Evolutionary conservation across 1,139 yeast genomes (phyloP).

Genomic region (Debaryomyces nepalensis): DNA sequence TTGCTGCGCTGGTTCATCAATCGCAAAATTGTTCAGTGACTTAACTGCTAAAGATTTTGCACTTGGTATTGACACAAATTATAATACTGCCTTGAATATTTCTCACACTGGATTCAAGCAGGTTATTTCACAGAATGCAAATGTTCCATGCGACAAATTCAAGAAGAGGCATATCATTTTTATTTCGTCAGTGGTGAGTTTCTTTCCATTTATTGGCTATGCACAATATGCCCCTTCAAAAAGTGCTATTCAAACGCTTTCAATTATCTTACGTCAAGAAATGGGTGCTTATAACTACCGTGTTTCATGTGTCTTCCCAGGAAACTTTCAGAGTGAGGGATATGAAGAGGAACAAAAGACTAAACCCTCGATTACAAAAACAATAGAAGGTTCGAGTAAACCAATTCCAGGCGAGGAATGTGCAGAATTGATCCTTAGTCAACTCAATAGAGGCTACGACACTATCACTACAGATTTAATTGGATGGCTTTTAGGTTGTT

Average conservation of each 20-base stretch:
- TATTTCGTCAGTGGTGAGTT: conserved; percentile 81
- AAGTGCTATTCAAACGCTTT: conserved; percentile 76
- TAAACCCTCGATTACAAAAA: conserved; percentile 82
- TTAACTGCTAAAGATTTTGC: conserved; percentile 60
- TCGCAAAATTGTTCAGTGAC: conserved; percentile 79
- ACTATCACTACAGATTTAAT: conserved; percentile 81
- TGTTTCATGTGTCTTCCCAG: conserved; percentile 74
- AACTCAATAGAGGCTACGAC: conserved; percentile 68
- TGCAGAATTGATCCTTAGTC: conserved; percentile 60
- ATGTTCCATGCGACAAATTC: conserved; percentile 17
- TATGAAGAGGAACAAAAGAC: conserved; percentile 77
- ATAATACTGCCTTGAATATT: conserved; percentile 71
- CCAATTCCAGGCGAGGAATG: conserved; percentile 73
- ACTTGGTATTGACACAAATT: conserved; percentile 68
- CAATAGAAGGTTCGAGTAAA: conserved; percentile 82
- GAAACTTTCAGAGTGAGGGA: conserved; percentile 91
- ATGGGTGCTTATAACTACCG: conserved; percentile 66
- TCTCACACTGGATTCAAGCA: conserved; percentile 64
- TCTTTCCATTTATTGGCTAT: conserved; percentile 90
- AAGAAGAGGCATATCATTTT: conserved; percentile 65
- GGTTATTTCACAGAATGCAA: conserved; percentile 23
- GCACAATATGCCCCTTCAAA: conserved; percentile 89
- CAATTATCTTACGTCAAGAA: conserved; percentile 83
- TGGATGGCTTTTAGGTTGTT: conserved; percentile 79
- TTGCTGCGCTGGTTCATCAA: conserved; percentile 88